Base-by-base conservation (phyloP, 2,329 filamentous ascomycete genomes). In the Diplodia mutila region DNA sequence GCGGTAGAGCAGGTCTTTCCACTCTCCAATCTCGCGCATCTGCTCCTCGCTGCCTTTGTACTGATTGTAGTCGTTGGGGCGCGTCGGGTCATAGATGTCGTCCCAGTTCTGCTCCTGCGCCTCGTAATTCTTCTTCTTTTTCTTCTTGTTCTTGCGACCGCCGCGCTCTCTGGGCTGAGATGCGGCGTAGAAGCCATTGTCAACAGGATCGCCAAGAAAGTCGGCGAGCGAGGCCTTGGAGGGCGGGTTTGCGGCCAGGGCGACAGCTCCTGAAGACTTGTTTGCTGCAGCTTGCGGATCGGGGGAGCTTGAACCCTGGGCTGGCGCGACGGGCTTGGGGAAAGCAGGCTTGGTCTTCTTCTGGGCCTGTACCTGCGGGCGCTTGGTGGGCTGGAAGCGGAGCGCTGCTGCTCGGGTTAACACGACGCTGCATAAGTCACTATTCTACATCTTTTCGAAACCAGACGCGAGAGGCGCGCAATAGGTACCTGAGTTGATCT, bases 11-110 rank as follows among this genome's bases (percentile, higher is more conserved):
- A 93, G 91, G 49, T 90, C 87, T 76, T 94, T 96, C 94, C 94
- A 97, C 73, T 96, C 93, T 67, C 87, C 85, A 3, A 93, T 86
- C 76, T 96, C 93, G 21, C 86, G 83, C 68, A 94, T 87, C 75
- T 92, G 90, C 80, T 97, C 93, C 68, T 96, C 92, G 74, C 92
- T 95, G 69, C 89, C 85, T 69, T 91, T 86, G 76, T 95, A 97
- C 74, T 94, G 91, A 66, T 94, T 91, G 61, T 94, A 91, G 71
- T 89, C 93, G 49, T 92, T 96, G 9, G 94, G 93, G 48, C 91
- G 84, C 12, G 90, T 84, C 0, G 93, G 92, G 74, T 97, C 94
- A 77, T 97, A 97, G 27, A 95, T 87, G 76, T 96, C 93, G 76
- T 97, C 91, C 93, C 93, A 97, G 75, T 97, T 90, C n/a, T 85